phyloP scores from a whole-genome alignment of 306 rosid species.

The Gillenia trifoliata region DNA sequence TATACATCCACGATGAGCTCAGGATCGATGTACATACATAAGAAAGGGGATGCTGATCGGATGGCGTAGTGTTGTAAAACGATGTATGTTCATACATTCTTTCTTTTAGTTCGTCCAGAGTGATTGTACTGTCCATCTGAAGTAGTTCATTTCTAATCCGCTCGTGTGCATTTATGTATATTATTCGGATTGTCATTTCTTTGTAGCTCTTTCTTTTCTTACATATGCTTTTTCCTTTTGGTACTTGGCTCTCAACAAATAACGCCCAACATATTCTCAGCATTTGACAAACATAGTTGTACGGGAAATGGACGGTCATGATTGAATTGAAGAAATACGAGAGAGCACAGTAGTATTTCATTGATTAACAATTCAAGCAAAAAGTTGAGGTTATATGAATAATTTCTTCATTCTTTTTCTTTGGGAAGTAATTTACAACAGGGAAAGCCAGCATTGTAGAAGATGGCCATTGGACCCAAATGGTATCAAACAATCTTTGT shows the following conservation, averaged over 20 bases:
- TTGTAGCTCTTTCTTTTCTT: background rate
- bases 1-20: background rate
- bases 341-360: background rate
- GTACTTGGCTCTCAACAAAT: background rate
- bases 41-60: constrained; percentile 11
- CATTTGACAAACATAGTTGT: background rate
- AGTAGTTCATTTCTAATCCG: background rate
- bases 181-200: background rate
- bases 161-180: constrained; percentile 2
- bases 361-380: background rate
- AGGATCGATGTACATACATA: constrained; percentile 49
- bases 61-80: constrained; percentile 32
- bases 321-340: too few species aligned
- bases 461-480: background rate
- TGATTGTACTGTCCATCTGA: constrained; percentile 4
- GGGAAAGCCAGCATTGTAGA: background rate
- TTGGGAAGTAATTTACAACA: background rate
- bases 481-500: background rate
- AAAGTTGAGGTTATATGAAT: background rate
- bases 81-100: constrained; percentile 20
- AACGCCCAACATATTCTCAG: background rate
- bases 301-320: too few species aligned
- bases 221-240: background rate
- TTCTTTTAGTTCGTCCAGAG: constrained; percentile 21
- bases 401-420: background rate